Conservation (phyloP, 2,329 filamentous ascomycete species). For the Zopfia rhizophila region DNA sequence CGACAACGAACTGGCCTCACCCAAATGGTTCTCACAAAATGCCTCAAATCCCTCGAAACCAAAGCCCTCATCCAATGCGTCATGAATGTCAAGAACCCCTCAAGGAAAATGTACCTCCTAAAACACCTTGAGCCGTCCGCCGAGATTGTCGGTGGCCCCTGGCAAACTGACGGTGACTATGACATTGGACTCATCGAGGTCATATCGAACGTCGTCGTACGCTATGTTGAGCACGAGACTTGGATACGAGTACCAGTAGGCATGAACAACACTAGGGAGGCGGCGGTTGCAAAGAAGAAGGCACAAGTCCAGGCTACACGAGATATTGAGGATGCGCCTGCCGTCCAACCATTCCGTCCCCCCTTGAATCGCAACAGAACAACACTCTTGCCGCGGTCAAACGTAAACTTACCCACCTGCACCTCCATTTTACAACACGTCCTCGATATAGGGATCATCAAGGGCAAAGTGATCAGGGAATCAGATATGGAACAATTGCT, state of each 20-base stretch:
- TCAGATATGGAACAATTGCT: slow-evolving; percentile 86
- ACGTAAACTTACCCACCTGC: slow-evolving; percentile 82
- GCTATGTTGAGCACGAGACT: slow-evolving; percentile 76
- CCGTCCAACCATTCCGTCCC: slow-evolving; percentile 36
- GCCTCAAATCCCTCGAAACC: slow-evolving; percentile 83
- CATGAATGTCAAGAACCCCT: slow-evolving; percentile 90
- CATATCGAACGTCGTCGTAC: slow-evolving; percentile 77
- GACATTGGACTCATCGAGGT: slow-evolving; percentile 88
- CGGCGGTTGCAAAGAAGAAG: slow-evolving; percentile 48
- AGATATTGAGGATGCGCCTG: slow-evolving; percentile 47
- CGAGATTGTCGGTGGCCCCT: slow-evolving; percentile 90
- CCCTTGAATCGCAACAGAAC: slow-evolving; percentile 32
- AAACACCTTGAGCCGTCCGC: slow-evolving; percentile 84
- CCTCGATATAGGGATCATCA: slow-evolving; percentile 74
- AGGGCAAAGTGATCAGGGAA: slow-evolving; percentile 71
- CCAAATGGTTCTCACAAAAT: slow-evolving; percentile 81
- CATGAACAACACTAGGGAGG: slow-evolving; percentile 54
- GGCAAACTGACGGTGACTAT: slow-evolving; percentile 91
- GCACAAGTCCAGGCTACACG: slow-evolving; percentile 41
- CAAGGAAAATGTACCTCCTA: slow-evolving; percentile 96
- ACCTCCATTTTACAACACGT: slow-evolving; percentile 80
- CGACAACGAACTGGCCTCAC: slow-evolving; percentile 84
- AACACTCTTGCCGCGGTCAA: slow-evolving; percentile 66
- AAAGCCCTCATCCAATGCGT: slow-evolving; percentile 88
- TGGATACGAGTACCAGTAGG: slow-evolving; percentile 68